Percentiles rank a stretch among this genome's conserved stretches.
Evolutionary conservation across 2,329 filamentous ascomycete genomes (phyloP).

Genomic region (Pezicula carpinea): DNA sequence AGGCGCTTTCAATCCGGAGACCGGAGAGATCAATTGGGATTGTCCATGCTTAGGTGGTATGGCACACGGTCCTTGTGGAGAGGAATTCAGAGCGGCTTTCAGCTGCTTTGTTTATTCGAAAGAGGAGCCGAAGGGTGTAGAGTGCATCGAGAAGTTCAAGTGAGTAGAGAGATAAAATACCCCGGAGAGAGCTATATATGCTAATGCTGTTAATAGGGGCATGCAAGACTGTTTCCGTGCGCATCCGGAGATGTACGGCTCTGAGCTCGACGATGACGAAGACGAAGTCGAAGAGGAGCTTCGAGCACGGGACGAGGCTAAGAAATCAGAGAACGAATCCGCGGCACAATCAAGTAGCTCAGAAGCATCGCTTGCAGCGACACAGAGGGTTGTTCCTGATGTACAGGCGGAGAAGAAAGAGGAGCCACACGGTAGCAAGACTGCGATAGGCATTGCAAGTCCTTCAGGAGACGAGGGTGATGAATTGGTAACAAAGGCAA

Average conservation of each 20-base stretch:
- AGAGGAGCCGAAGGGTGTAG: slow-evolving; percentile 95
- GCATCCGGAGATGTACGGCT: slow-evolving; percentile 89
- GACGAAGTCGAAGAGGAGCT: slow-evolving; percentile 42
- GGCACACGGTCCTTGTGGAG: slow-evolving; percentile 92
- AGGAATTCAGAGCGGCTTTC: slow-evolving; percentile 92
- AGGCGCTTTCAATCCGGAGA: slow-evolving; percentile 96
- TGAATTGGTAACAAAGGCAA: slow-evolving; percentile 42
- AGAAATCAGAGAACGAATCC: slow-evolving; percentile 5
- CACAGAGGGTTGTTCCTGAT: slow-evolving; percentile 1
- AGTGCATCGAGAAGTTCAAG: slow-evolving; percentile 98
- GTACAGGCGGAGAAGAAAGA: slow-evolving; percentile 9
- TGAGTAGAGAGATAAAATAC: slow-evolving; percentile 42
- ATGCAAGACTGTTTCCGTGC: slow-evolving; percentile 97
- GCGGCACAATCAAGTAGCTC: not conserved
- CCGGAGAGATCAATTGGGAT: slow-evolving; percentile 99
- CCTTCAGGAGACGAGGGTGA: slow-evolving; percentile 33
- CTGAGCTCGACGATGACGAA: slow-evolving; percentile 77
- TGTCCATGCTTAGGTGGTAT: slow-evolving; percentile 96
- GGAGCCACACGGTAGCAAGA: slow-evolving; percentile 22
- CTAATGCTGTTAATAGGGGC: slow-evolving; percentile 49
- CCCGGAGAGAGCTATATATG: slow-evolving; percentile 8
- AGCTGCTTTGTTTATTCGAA: slow-evolving; percentile 97
- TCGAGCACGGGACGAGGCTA: slow-evolving; percentile 17
- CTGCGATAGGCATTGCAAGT: slow-evolving; percentile 15
- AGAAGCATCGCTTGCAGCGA: slow-evolving; percentile 1